Evolutionary conservation across 768 basidiomycete genomes (phyloP), one percentile per base, ranked within the genome.

Genomic region (Rhizopogon vinicolor): DNA sequence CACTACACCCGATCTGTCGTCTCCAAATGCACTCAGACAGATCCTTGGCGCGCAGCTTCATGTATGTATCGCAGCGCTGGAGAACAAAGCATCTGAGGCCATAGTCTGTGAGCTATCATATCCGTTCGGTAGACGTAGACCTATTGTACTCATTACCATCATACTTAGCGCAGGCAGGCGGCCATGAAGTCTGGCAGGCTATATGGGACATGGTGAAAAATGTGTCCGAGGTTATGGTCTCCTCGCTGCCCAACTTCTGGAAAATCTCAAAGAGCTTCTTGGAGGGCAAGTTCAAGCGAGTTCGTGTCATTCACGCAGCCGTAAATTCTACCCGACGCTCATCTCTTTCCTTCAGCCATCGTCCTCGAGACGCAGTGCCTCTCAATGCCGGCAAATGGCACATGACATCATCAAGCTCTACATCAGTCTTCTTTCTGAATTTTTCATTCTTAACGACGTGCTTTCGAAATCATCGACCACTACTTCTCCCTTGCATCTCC

Each of bases 231-330:
- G 82, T 82, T 41, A 80, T 98, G 69, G 69, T 94, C 12, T 76
- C 86, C n/a, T 81, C 88, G 1, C 79, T 99, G 22, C 94, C 96
- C 13, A 91, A 82, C 63, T 98, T 98, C 72, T 96, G 93, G 93
- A 89, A 86, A 66, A 90, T 99, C 46, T 87, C 91, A 2, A 91
- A 84, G 69, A 85, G 82, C 22, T 96, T 94, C 65, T 85, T 95
- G 13, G 94, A 97, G 42, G 96, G 97, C 5, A 93, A 91, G 69
- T 94, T 90, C 68, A 88, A 85, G 68, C 93, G 87, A 80, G 94
- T 65, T 50, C 35, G 29, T 41, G 44, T 37, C 18, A 2, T 39
- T 41, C 7, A 19, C 25, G 35, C 44, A 14, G 19, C 12, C 14
- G 8, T 16, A 7, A 35, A 33, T 37, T 33, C 1, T 44, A 5